Evolutionary conservation across 1,284 basidiomycete species (phyloP).

Genomic region (Veloboletus limbatus): DNA sequence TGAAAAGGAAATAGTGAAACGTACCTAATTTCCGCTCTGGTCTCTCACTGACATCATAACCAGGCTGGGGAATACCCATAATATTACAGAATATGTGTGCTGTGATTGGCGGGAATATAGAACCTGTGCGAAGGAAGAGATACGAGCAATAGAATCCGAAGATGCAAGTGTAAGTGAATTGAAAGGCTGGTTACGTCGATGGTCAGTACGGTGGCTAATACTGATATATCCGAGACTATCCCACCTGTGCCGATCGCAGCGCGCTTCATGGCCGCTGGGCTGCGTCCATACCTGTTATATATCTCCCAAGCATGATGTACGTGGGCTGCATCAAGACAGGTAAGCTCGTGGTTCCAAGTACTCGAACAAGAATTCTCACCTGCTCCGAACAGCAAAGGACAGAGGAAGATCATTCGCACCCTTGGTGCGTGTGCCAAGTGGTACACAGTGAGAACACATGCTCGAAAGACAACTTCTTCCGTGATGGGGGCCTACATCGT

Average conservation of each 20-base stretch:
- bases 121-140: constrained; percentile 80
- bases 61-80: constrained; percentile 80
- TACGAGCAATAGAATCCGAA: constrained; percentile 91
- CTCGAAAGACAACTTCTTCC: constrained; percentile 91
- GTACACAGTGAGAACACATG: constrained; percentile 77
- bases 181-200: constrained; percentile 59
- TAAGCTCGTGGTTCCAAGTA: constrained; percentile 10
- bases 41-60: constrained; percentile 35
- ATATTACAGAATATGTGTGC: constrained; percentile 92
- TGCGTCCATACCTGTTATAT: constrained; percentile 71
- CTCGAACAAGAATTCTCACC: constrained; percentile 46
- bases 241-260: constrained; percentile 62
- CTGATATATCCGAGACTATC: constrained; percentile 28
- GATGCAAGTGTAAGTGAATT: constrained; percentile 84
- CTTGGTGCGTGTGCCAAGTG: constrained; percentile 61
- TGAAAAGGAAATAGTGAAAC: constrained; percentile 13
- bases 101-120: constrained; percentile 57
- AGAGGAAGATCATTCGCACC: constrained; percentile 67
- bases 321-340: constrained; percentile 60
- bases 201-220: constrained; percentile 8
- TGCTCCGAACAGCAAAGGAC: constrained; percentile 86
- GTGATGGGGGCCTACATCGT: constrained; percentile 75
- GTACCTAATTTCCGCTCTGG: constrained; percentile 39
- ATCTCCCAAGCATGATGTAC: constrained; percentile 88
- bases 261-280: constrained; percentile 53